These are phyloP conservation scores for Citrus reticulata DNA, from an alignment of 345 rosid genomes.

Conservation along the genomic window DNA sequence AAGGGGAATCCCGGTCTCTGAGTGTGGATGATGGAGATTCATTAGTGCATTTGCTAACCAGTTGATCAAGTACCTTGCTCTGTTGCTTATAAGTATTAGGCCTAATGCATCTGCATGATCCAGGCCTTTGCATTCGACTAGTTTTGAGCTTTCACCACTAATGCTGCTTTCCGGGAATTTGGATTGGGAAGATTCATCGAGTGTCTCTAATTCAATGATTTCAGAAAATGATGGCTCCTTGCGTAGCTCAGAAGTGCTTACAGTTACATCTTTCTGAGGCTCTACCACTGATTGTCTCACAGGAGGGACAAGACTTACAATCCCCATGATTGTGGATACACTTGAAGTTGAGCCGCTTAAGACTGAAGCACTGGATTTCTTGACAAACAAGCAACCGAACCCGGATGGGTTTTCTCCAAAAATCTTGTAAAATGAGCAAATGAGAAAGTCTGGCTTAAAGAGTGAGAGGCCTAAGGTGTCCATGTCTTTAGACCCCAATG, in stretches of 20 bases:
- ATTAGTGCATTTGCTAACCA: conserved; percentile 74
- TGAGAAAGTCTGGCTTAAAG: conserved; percentile 72
- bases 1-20: conserved; percentile 29
- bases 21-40: conserved; percentile 61
- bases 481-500: conserved; percentile 77
- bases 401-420: conserved; percentile 74
- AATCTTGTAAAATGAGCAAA: conserved; percentile 71
- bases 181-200: conserved; percentile 5
- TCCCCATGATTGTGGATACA: conserved; percentile 25
- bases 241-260: not conserved
- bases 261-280: not conserved
- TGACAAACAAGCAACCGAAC: conserved; percentile 71
- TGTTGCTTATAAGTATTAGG: conserved; percentile 42
- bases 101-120: conserved; percentile 82
- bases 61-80: conserved; percentile 57
- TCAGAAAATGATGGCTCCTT: conserved; percentile 28
- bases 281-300: not conserved
- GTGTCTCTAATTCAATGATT: conserved; percentile 28
- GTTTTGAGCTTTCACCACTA: conserved; percentile 2
- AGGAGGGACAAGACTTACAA: conserved; percentile 33
- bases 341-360: conserved; percentile 31
- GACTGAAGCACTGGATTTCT: conserved; percentile 47
- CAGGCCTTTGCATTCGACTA: conserved; percentile 48
- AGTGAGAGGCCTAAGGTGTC: conserved; percentile 82
- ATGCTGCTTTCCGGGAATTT: not conserved